Percentiles rank a stretch among this genome's conserved stretches.
Evolutionary conservation across 306 rosid species (phyloP).

Genomic region (Rubus idaeus): DNA sequence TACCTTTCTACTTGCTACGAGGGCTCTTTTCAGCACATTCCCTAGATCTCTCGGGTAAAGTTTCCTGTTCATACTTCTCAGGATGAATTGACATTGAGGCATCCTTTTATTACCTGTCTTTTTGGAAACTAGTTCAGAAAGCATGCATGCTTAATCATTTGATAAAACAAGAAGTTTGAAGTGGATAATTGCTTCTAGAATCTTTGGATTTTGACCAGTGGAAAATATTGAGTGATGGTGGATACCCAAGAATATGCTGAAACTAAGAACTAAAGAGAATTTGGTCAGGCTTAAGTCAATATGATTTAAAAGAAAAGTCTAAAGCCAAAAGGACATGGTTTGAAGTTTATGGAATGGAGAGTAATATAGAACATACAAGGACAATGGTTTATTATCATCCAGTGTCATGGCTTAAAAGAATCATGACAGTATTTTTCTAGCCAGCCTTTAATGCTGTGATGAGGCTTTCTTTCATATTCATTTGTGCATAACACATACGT

Average conservation of each 20-base stretch:
- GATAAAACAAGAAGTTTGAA: not conserved
- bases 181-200: not conserved
- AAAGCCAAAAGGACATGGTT: not conserved
- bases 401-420: not conserved
- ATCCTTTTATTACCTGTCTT: not conserved
- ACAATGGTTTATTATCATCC: not conserved
- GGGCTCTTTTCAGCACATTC: conserved; percentile 49
- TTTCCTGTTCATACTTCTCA: not conserved
- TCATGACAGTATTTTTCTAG: conserved; percentile 8
- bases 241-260: not conserved
- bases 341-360: not conserved
- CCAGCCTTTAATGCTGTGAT: conserved; percentile 14
- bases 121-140: not conserved
- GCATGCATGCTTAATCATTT: not conserved
- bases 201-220: not conserved
- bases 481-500: not conserved
- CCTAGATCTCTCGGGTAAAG: conserved; percentile 47
- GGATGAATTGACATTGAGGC: not conserved
- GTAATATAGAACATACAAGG: not conserved
- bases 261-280: not conserved
- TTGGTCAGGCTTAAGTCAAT: not conserved
- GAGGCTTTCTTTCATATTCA: not conserved
- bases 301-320: no score
- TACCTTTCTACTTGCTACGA: conserved; percentile 49
- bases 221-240: not conserved